Evolutionary conservation across 352 stramenopile species (phyloP).

Genomic region (Elongisporangium anandrum): DNA sequence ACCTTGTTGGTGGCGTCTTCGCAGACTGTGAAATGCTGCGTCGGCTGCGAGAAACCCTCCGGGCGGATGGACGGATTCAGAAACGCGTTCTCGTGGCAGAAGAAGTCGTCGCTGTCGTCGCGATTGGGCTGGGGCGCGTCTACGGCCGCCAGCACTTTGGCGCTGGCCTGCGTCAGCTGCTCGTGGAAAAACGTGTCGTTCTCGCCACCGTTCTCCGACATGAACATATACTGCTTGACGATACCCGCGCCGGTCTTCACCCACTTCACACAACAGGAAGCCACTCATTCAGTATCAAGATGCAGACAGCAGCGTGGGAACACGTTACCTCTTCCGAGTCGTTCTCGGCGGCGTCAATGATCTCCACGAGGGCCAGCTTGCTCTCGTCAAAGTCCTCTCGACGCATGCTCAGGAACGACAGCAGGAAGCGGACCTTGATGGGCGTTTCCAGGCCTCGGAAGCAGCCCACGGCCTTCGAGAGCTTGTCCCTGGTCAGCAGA

Average conservation of each 20-base stretch:
- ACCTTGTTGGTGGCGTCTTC: conserved; percentile 25
- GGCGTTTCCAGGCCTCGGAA: conserved; percentile 61
- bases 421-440: conserved; percentile 65
- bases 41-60: conserved; percentile 28
- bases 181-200: conserved; percentile 63
- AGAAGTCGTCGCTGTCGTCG: conserved; percentile 41
- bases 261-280: conserved; percentile 24
- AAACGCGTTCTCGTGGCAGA: conserved; percentile 64
- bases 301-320: background rate
- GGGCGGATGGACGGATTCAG: conserved; percentile 53
- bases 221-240: conserved; percentile 67
- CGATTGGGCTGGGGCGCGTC: conserved; percentile 10
- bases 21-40: conserved; percentile 62
- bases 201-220: conserved; percentile 28
- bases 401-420: conserved; percentile 64
- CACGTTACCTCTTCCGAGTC: conserved; percentile 51
- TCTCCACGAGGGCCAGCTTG: conserved; percentile 39
- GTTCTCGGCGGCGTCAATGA: conserved; percentile 49
- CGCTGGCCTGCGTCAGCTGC: conserved; percentile 38
- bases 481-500: conserved; percentile 52
- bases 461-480: conserved; percentile 49
- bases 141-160: conserved; percentile 39
- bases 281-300: background rate
- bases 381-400: conserved; percentile 43
- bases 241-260: conserved; percentile 55